Conservation (phyloP, 2,329 filamentous ascomycete species). For the Cordyceps militaris region DNA sequence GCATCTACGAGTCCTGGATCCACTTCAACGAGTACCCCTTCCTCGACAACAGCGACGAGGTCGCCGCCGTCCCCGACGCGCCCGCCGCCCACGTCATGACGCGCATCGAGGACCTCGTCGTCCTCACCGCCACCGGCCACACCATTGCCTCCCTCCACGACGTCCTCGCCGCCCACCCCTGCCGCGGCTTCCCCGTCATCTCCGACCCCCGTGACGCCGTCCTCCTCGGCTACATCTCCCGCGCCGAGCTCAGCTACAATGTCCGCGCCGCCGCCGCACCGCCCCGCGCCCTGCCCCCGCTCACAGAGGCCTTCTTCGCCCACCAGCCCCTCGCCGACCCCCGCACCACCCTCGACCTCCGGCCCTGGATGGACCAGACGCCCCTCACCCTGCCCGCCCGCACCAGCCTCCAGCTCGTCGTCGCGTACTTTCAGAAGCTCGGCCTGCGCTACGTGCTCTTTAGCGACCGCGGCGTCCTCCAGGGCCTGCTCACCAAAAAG, state of each 20-base stretch:
- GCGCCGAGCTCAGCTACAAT: constrained; percentile 81
- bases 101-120: constrained; percentile 78
- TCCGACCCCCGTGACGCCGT: constrained; percentile 68
- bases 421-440: constrained; percentile 90
- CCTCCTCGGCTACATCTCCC: constrained; percentile 87
- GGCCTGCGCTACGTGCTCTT: constrained; percentile 88
- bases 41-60: constrained; percentile 82
- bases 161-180: constrained; percentile 66
- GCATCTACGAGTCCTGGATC: constrained; percentile 98
- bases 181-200: constrained; percentile 89
- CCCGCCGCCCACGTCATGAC: constrained; percentile 89
- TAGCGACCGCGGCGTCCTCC: constrained; percentile 69
- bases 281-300: constrained; percentile 54
- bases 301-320: constrained; percentile 76
- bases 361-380: constrained; percentile 98
- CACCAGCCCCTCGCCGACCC: constrained; percentile 79
- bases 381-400: constrained; percentile 80
- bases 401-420: constrained; percentile 73
- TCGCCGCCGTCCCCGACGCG: constrained; percentile 67
- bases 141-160: constrained; percentile 69
- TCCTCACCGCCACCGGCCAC: constrained; percentile 80
- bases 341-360: constrained; percentile 70
- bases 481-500: constrained; percentile 91
- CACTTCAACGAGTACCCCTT: constrained; percentile 93
- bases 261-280: constrained; percentile 48